phyloP scores from a whole-genome alignment of 2,329 filamentous ascomycete species.

The Truncatella angustata region DNA sequence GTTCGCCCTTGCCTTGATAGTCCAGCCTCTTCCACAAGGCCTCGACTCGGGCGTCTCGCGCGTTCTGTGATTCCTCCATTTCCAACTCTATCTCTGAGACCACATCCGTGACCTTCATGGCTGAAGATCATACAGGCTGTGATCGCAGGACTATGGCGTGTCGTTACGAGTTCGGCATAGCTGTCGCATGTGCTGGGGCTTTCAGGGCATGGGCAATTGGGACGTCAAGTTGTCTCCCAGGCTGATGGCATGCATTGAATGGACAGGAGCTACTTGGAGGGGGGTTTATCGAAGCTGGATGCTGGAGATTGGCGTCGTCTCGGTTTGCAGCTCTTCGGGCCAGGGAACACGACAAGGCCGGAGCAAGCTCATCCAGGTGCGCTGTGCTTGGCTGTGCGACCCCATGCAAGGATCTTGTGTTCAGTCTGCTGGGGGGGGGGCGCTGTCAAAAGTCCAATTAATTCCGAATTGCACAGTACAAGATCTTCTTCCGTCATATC shows the following conservation, averaged over 20 bases:
- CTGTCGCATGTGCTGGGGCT: not conserved
- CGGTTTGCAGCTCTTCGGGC: constrained; percentile 7
- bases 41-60: constrained; percentile 78
- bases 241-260: not conserved
- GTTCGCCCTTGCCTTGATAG: constrained; percentile 69
- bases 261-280: not conserved
- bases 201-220: not conserved
- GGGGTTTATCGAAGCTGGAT: not conserved
- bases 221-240: not conserved
- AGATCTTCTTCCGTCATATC: constrained; percentile 6
- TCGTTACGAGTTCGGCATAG: constrained; percentile 26
- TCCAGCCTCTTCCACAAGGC: constrained; percentile 83
- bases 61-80: constrained; percentile 73
- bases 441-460: constrained; percentile 2
- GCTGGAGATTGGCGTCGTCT: constrained; percentile 6
- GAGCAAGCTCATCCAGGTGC: not conserved
- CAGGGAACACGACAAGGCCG: not conserved
- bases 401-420: constrained; percentile 1
- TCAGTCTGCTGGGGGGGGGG: not conserved
- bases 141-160: constrained; percentile 20
- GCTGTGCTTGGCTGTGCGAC: not conserved
- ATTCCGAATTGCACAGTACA: too few species aligned
- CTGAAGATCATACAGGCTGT: constrained; percentile 36
- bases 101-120: constrained; percentile 48
- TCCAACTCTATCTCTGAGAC: constrained; percentile 57